Conservation (phyloP, 164 flowering plant species). For the Stephania yunnanensis region DNA sequence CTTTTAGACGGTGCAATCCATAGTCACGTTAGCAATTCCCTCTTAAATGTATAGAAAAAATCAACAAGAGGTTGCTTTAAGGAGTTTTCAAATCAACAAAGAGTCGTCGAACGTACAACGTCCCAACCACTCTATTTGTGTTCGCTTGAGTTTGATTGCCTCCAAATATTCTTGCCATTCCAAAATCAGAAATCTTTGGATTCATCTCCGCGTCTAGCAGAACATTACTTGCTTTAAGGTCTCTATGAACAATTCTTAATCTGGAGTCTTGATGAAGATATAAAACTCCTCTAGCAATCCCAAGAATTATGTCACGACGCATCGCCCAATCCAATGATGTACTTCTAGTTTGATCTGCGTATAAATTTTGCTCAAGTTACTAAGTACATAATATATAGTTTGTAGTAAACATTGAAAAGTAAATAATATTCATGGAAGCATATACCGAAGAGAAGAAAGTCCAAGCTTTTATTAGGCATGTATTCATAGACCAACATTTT, state of each 20-base stretch:
- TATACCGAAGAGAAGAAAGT: conserved; percentile 23
- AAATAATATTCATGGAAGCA: not conserved
- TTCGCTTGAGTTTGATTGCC: conserved; percentile 43
- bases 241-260: conserved; percentile 62
- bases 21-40: too few relatives aligned
- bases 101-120: conserved; percentile 41
- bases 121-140: conserved; percentile 62
- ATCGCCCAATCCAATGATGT: conserved; percentile 39
- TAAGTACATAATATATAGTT: not conserved
- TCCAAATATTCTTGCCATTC: conserved; percentile 64
- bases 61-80: too few relatives aligned
- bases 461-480: conserved; percentile 23
- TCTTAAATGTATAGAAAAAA: too few relatives aligned
- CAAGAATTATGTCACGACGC: conserved; percentile 54
- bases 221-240: conserved; percentile 65
- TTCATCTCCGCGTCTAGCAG: conserved; percentile 51
- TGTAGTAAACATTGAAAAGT: not conserved
- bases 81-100: too few relatives aligned
- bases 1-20: too few relatives aligned
- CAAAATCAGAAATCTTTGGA: conserved; percentile 77
- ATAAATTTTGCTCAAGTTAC: not conserved
- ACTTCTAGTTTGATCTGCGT: conserved; percentile 28
- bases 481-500: conserved; percentile 22
- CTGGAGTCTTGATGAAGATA: conserved; percentile 73
- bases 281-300: conserved; percentile 63